These are phyloP conservation scores for Nigrospora oryzae DNA, from an alignment of 2,329 filamentous ascomycete species.

Conservation along the genomic window DNA sequence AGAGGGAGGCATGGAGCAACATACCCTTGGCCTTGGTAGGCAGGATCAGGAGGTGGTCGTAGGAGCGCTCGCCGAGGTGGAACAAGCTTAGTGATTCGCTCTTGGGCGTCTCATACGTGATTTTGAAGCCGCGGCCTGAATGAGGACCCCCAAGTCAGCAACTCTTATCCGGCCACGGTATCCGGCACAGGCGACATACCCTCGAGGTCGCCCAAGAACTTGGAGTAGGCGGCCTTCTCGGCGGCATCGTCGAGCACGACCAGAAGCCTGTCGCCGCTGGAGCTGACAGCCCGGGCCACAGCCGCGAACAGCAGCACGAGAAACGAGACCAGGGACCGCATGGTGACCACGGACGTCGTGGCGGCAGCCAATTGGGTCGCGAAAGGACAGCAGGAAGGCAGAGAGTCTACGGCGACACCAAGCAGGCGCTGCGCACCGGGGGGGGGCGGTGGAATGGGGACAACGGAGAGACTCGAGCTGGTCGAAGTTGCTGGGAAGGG, in stretches of 20 bases:
- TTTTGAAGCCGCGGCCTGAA: constrained; percentile 71
- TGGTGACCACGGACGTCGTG: constrained; percentile 29
- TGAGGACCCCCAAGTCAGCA: neutral
- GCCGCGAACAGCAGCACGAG: constrained; percentile 59
- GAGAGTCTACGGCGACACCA: constrained; percentile 1
- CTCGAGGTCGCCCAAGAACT: constrained; percentile 66
- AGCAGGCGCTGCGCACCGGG: constrained; percentile 1
- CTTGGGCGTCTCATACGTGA: constrained; percentile 78
- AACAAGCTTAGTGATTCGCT: constrained; percentile 71
- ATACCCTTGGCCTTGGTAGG: constrained; percentile 84
- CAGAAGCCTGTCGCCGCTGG: constrained; percentile 69
- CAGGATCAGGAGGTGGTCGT: constrained; percentile 85
- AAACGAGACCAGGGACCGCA: constrained; percentile 69
- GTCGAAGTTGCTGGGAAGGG: no score
- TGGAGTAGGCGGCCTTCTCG: constrained; percentile 72
- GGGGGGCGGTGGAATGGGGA: neutral
- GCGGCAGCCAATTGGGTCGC: neutral
- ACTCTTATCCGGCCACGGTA: neutral
- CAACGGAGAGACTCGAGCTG: no score
- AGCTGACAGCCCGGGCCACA: constrained; percentile 68
- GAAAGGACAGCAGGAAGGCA: neutral
- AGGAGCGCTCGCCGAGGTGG: constrained; percentile 75
- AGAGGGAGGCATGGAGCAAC: constrained; percentile 8
- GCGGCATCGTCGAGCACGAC: constrained; percentile 77
- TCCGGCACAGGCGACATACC: constrained; percentile 37